These are phyloP conservation scores for Stipa capillata DNA, from an alignment of 176 grass and related monocot genomes.

Conservation along the genomic window DNA sequence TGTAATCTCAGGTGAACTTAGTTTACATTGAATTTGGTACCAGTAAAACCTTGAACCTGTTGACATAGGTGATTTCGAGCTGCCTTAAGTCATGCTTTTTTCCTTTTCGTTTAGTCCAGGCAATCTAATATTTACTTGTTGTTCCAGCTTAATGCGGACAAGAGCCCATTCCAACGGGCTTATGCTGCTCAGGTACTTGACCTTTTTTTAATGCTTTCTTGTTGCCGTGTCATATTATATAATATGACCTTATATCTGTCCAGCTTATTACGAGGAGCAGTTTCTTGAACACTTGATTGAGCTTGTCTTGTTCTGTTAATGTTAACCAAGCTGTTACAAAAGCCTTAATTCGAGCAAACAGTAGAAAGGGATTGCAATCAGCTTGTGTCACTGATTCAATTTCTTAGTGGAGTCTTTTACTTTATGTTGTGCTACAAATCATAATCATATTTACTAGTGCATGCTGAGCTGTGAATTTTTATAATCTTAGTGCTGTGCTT, in stretches of 20 bases:
- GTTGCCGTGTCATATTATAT: not conserved
- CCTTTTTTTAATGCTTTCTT: not conserved
- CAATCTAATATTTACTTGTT: conserved; percentile 15
- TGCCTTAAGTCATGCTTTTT: not conserved
- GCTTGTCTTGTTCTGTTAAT: not conserved
- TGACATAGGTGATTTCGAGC: not conserved
- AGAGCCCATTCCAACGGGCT: conserved; percentile 93
- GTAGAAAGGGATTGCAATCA: not conserved
- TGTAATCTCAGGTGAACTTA: not conserved
- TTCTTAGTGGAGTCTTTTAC: not conserved
- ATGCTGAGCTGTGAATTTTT: conserved; percentile 3
- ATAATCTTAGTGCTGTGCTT: not conserved
- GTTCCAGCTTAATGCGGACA: conserved; percentile 92
- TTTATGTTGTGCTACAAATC: not conserved
- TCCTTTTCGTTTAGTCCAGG: not conserved
- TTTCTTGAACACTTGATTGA: not conserved
- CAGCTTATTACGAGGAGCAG: not conserved
- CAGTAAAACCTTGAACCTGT: not conserved
- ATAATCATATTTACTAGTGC: not conserved
- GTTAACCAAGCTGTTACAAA: not conserved
- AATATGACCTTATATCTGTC: not conserved
- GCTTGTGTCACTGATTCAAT: not conserved
- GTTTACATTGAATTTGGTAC: not conserved
- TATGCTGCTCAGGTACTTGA: conserved; percentile 70
- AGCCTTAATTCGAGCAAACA: not conserved